Evolutionary conservation across 2,329 filamentous ascomycete species (phyloP).

Genomic region (Grosmannia serpens): DNA sequence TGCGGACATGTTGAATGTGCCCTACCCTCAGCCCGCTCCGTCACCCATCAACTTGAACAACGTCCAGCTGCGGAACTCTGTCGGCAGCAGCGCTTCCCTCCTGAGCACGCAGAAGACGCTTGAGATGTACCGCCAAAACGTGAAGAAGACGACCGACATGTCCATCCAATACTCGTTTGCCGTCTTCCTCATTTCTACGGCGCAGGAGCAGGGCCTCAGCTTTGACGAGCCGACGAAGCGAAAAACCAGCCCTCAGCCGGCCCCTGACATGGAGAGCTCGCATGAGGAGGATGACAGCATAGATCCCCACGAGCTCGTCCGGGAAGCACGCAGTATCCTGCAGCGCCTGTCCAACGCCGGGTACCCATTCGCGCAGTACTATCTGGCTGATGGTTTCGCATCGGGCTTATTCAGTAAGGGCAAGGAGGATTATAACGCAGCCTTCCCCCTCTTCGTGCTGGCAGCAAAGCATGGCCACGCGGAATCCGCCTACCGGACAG

Average conservation of each 20-base stretch:
- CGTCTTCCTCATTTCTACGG: conserved; percentile 82
- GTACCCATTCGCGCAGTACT: conserved; percentile 97
- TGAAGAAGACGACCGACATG: conserved; percentile 90
- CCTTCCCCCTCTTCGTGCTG: conserved; percentile 84
- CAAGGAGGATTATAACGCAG: conserved; percentile 80
- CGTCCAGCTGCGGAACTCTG: conserved; percentile 60
- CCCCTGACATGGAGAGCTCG: conserved; percentile 35
- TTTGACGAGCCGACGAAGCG: conserved; percentile 32
- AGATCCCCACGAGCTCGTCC: conserved; percentile 58
- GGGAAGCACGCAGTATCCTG: conserved; percentile 81
- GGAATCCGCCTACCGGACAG: conserved; percentile 87
- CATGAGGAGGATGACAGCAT: conserved; percentile 33
- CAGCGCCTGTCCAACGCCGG: conserved; percentile 76
- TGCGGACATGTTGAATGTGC: conserved; percentile 51
- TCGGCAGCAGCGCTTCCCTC: conserved; percentile 84
- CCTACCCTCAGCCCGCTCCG: conserved; percentile 67
- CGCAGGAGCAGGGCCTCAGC: conserved; percentile 61
- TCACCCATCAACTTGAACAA: conserved; percentile 67
- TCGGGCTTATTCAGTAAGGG: conserved; percentile 93
- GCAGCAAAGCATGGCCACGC: conserved; percentile 96
- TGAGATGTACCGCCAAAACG: conserved; percentile 93
- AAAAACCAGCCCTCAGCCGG: conserved; percentile 34
- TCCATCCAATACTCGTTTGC: conserved; percentile 94
- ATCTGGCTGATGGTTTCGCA: conserved; percentile 85
- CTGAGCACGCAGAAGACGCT: conserved; percentile 87